Conservation (phyloP, 768 basidiomycete species). For the Kwoniella shandongensis region DNA sequence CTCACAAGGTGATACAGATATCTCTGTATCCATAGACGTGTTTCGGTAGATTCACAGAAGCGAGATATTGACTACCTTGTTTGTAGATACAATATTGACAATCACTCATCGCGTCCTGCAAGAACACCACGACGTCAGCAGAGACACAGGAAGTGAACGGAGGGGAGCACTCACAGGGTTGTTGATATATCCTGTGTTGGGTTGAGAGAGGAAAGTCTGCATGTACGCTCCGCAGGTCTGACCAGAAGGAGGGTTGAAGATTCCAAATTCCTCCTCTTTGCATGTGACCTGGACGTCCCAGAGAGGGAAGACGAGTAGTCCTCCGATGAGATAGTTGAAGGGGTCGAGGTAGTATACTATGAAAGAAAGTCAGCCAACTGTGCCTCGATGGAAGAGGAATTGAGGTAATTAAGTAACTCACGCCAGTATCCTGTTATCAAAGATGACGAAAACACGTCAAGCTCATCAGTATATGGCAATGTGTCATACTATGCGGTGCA, state of each 20-base stretch:
- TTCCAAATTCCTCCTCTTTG: constrained; percentile 32
- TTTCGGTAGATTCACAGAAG: constrained; percentile 32
- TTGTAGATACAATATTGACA: constrained; percentile 46
- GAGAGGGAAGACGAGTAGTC: constrained; percentile 40
- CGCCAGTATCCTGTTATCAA: constrained; percentile 17
- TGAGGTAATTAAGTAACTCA: too few relatives aligned
- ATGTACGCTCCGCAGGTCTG: constrained; percentile 50
- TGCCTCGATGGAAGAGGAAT: not conserved
- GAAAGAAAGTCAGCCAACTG: not conserved
- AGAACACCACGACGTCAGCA: constrained; percentile 1
- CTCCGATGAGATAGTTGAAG: constrained; percentile 50
- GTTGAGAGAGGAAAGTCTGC: constrained; percentile 32
- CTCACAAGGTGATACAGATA: constrained; percentile 37
- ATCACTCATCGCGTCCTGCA: constrained; percentile 24
- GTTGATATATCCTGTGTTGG: constrained; percentile 41
- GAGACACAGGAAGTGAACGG: not conserved
- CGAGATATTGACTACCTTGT: constrained; percentile 45
- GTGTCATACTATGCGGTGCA: not conserved
- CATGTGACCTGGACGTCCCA: constrained; percentile 49
- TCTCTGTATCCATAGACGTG: constrained; percentile 34
- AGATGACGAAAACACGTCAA: not conserved
- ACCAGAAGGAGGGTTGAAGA: constrained; percentile 44
- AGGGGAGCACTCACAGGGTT: constrained; percentile 22
- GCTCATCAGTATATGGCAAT: not conserved
- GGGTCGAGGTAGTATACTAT: constrained; percentile 43